A percentile compares a stretch with the other conserved stretches of the same genome.
Conservation (phyloP, 768 basidiomycete species). For the Termitomyces sp. region DNA sequence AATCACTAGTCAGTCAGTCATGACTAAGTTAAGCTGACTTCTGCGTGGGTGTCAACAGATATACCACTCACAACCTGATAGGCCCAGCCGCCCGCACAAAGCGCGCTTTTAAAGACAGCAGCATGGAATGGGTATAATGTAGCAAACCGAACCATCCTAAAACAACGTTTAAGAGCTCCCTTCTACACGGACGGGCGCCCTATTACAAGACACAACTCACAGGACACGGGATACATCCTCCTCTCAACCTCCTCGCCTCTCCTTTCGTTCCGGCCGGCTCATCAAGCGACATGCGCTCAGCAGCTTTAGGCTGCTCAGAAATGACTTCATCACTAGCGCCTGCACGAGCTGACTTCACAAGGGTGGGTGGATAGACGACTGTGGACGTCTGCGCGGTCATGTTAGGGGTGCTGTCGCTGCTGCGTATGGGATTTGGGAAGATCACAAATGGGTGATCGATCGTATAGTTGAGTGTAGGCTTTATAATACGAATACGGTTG, state of each 20-base stretch:
- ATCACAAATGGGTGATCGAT: too few relatives aligned
- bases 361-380: not conserved
- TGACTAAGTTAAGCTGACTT: not conserved
- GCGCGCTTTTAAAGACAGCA: not conserved
- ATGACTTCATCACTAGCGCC: not conserved
- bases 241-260: slow-evolving; percentile 11
- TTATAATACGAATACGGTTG: not conserved
- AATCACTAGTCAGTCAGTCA: too few relatives aligned
- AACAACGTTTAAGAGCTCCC: too few relatives aligned
- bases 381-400: not conserved
- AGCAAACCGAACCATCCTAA: slow-evolving; percentile 11
- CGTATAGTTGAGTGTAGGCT: not conserved
- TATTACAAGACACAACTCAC: slow-evolving; percentile 2
- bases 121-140: slow-evolving; percentile 14
- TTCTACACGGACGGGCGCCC: not conserved
- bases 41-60: not conserved
- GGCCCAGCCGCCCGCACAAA: not conserved
- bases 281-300: not conserved
- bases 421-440: not conserved
- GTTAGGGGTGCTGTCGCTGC: not conserved
- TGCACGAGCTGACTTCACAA: not conserved
- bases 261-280: not conserved
- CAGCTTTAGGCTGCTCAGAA: not conserved
- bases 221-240: slow-evolving; percentile 13
- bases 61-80: not conserved